These are phyloP conservation scores for Centella asiatica DNA, from an alignment of 129 eudicot species.

Conservation along the genomic window DNA sequence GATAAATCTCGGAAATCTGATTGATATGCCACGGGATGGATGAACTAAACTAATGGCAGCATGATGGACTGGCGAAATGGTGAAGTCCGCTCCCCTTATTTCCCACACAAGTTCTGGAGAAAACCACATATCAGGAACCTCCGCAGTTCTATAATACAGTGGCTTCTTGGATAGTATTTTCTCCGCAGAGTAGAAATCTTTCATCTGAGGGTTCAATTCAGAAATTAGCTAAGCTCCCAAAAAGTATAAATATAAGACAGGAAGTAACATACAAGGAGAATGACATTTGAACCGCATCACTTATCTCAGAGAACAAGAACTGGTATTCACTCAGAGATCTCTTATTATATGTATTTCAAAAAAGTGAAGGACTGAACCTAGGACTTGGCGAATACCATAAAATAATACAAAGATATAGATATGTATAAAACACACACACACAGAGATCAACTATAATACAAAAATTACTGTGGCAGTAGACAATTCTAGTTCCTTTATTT, in stretches of 20 bases:
- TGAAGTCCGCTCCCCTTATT: slow-evolving; percentile 84
- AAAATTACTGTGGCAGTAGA: too few relatives aligned
- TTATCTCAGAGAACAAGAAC: background rate
- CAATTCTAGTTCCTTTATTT: too few relatives aligned
- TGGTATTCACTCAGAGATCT: too few relatives aligned
- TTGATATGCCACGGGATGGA: slow-evolving; percentile 79
- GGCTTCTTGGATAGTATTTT: slow-evolving; percentile 61
- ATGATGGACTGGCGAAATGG: slow-evolving; percentile 82
- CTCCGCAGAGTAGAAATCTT: slow-evolving; percentile 66
- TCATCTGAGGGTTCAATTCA: slow-evolving; percentile 53
- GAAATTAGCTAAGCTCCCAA: background rate
- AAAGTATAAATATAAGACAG: background rate
- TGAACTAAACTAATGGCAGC: slow-evolving; percentile 84
- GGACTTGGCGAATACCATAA: too few relatives aligned
- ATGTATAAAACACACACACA: too few relatives aligned
- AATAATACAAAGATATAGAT: too few relatives aligned
- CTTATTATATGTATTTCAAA: too few relatives aligned
- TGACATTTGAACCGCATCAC: too few relatives aligned
- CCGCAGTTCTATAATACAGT: slow-evolving; percentile 64
- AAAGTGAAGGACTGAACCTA: too few relatives aligned
- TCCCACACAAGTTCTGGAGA: slow-evolving; percentile 81
- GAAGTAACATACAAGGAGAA: background rate
- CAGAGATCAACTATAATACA: too few relatives aligned
- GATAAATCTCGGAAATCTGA: slow-evolving; percentile 77
- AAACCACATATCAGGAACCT: slow-evolving; percentile 92